Evolutionary conservation across 2,329 filamentous ascomycete species (phyloP).

Genomic region (Nemania serpens): DNA sequence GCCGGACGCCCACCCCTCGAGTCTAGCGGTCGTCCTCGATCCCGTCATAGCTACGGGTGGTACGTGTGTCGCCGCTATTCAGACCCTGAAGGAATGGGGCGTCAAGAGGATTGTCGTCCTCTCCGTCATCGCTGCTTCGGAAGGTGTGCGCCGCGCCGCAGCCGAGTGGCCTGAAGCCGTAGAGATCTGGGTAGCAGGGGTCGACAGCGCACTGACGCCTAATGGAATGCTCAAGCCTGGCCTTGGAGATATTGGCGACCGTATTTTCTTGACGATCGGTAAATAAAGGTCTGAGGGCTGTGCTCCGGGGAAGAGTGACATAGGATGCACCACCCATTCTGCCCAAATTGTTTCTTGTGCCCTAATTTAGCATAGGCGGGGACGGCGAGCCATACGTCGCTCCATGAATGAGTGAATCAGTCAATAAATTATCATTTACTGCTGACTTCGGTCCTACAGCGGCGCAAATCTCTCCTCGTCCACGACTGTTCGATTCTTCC

Average conservation of each 20-base stretch:
- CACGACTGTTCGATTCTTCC: constrained; percentile 75
- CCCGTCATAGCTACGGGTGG: constrained; percentile 93
- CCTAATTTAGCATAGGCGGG: neutral
- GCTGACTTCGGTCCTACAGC: constrained; percentile 13
- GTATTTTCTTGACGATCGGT: constrained; percentile 85
- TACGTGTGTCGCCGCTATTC: constrained; percentile 86
- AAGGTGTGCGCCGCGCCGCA: constrained; percentile 74
- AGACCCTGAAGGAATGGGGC: constrained; percentile 88
- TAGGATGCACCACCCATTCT: neutral
- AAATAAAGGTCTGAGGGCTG: constrained; percentile 59
- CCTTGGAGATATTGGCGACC: constrained; percentile 86
- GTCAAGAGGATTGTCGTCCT: constrained; percentile 80
- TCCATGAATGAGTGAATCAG: neutral
- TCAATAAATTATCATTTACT: neutral
- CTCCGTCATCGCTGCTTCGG: constrained; percentile 71
- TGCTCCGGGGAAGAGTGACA: neutral
- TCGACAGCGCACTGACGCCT: constrained; percentile 75
- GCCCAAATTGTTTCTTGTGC: neutral
- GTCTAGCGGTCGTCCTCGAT: constrained; percentile 82
- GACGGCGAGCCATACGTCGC: neutral
- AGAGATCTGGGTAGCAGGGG: constrained; percentile 80
- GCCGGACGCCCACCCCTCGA: constrained; percentile 42
- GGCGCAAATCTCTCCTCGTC: constrained; percentile 71
- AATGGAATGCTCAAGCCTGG: constrained; percentile 90
- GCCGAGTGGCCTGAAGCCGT: constrained; percentile 77